A percentile compares a stretch with the other conserved stretches of the same genome.
Conservation (phyloP, 2,329 filamentous ascomycete genomes). For the Apiospora aurea region DNA sequence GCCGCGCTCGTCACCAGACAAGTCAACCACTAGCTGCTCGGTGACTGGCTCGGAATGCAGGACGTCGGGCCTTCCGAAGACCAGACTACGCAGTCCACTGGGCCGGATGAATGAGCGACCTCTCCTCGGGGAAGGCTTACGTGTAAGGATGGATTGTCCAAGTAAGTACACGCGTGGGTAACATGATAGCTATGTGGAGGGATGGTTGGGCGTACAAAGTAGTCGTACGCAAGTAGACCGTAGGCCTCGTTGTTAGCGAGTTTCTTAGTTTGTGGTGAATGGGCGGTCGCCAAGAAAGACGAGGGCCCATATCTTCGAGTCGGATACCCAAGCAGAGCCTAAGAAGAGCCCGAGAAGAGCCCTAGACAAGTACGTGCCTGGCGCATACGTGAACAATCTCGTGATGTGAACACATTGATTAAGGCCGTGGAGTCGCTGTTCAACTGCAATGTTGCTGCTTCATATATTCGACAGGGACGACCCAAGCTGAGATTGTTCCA, state of each 20-base stretch:
- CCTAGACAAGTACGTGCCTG: not conserved
- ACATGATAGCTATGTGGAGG: conserved; percentile 5
- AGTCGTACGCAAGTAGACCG: not conserved
- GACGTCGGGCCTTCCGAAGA: conserved; percentile 12
- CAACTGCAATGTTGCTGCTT: conserved; percentile 9
- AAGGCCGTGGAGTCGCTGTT: not conserved
- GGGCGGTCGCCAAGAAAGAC: not conserved
- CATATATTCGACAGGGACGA: conserved; percentile 8
- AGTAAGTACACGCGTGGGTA: not conserved
- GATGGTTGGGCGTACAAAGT: conserved; percentile 3
- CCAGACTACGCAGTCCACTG: not conserved
- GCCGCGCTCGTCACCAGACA: conserved; percentile 1
- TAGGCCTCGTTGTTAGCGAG: not conserved
- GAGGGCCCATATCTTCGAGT: not conserved
- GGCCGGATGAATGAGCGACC: not conserved
- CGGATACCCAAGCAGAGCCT: too few relatives aligned
- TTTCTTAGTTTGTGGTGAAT: not conserved
- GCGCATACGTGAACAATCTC: conserved; percentile 7
- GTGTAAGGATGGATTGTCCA: conserved; percentile 6
- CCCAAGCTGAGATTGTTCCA: not conserved
- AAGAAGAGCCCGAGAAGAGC: too few relatives aligned
- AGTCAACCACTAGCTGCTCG: not conserved
- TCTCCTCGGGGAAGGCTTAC: conserved; percentile 2
- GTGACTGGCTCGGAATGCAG: conserved; percentile 14
- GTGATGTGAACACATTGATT: conserved; percentile 15